Base-by-base conservation (phyloP, 2,329 filamentous ascomycete genomes). In the Penicillium sp. region DNA sequence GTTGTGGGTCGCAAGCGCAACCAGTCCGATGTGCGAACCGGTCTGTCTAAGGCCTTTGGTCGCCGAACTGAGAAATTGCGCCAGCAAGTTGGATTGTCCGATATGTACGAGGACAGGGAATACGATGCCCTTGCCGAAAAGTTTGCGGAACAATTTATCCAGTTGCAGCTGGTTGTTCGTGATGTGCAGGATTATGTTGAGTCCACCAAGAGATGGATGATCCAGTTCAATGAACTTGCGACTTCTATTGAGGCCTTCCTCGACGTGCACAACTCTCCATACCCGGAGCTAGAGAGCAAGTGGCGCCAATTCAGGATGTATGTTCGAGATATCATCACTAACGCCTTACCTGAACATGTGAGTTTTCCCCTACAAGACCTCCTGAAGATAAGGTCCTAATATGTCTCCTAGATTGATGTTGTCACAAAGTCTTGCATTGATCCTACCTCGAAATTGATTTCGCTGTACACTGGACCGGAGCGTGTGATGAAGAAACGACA, bases 151-250 rank as follows among this genome's bases (percentile, higher is more conserved):
- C 92, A 96, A 69, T 96, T 91, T 71, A 86, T 96, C 56, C 88
- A 93, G 54, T 77, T 97, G 26, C 93, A 97, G 67, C 88, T 99
- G 36, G 90, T 96, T 39, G 85, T 95, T 65, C 85, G 92, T 53
- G 94, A 97, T 69, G 88, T 96, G n/a, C 90, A 96, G 66, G 90
- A 87, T 64, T 97, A 97, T 70, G 86, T 90, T 4, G 83, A 87
- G n/a, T 86, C 92, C 51, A 85, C 90, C 3, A 84, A 88, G 8
- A 83, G 82, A n/a, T 90, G 89, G 58, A 87, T 96, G 45, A 84
- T 88, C 53, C 86, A 89, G 60, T 91, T 95, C 63, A 82, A 91
- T 45, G 86, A 89, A 54, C 88, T 93, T 59, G 82, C 93, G 28
- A 84, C 85, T 2, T 89, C 89, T 1, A 89, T 96, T 69, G 90